Evolutionary conservation across 148 eudicot genomes (phyloP), one percentile per base, ranked within the genome.

Genomic region (Rhododendron simsii): DNA sequence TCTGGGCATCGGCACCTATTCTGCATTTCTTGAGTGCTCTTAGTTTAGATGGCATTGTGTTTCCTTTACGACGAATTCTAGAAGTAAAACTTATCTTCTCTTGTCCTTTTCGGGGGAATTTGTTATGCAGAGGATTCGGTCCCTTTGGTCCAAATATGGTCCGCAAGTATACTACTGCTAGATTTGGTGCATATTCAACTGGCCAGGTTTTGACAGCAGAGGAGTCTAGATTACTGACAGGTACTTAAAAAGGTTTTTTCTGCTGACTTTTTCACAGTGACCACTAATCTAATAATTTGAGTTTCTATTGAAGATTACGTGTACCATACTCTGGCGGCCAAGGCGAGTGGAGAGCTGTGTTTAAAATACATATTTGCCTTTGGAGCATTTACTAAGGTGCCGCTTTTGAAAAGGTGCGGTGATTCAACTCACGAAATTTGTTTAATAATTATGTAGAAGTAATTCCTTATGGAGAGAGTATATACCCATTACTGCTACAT

Each of bases 341-440:
- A 97, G 91, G 95, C 93, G 11, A 97, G 99, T 89, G 99, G 99
- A 85, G 99, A 97, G 92, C 91, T 95, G 79, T 97, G 99, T 89
- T 89, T 97, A 73, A 95, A 94, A 86, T 88, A 95, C 88, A 93
- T 97, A 85, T 97, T 97, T 88, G 90, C 99, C 45, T 97, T 97
- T 88, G 99, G 98, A 86, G 98, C 95, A 84, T 94, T 95, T 91
- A 91, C 98, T 85, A 91, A 95, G 91, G 91, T 86, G 87, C 98
- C 99, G 33, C 98, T 97, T 76, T 79, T 94, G 55, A 91, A 93
- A 84, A 89, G 96, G 99, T 95, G 82, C 2, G 9, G 55, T 59
- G 15, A 57, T 16, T 37, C 11, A 71, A 33, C 16, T 86, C 37
- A 28, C 20, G 0, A 80, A 12, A 35, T 85, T 26, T 51, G 65